Evolutionary conservation across 2,329 filamentous ascomycete genomes (phyloP).

Genomic region (Rhynchosporium graminicola): DNA sequence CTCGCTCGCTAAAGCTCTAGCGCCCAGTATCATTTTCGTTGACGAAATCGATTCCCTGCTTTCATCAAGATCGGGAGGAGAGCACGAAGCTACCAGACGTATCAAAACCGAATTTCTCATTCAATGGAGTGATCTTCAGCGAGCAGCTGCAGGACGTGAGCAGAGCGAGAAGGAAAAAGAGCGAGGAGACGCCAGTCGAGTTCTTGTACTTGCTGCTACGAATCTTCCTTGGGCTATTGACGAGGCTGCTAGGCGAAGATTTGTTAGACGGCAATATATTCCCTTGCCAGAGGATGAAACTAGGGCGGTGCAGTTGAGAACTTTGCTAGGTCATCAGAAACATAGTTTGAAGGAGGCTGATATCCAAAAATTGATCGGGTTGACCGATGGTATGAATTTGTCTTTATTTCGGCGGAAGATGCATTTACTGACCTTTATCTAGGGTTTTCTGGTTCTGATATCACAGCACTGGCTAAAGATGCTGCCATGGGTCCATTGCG

Average conservation of each 20-base stretch:
- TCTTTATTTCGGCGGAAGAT: neutral
- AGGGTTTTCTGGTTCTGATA: constrained; percentile 98
- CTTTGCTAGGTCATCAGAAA: constrained; percentile 82
- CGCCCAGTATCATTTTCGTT: constrained; percentile 96
- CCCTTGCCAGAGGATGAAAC: constrained; percentile 86
- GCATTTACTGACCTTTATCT: constrained; percentile 24
- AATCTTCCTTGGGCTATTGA: constrained; percentile 98
- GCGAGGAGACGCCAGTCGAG: constrained; percentile 79
- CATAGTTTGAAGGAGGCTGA: constrained; percentile 64
- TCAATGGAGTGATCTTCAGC: constrained; percentile 92
- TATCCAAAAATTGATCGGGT: constrained; percentile 69
- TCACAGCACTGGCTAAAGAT: constrained; percentile 94
- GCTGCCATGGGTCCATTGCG: constrained; percentile 95
- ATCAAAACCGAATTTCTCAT: constrained; percentile 99
- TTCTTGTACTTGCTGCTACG: constrained; percentile 91
- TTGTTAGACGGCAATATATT: constrained; percentile 94
- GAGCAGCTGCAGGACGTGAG: constrained; percentile 85
- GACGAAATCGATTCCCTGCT: constrained; percentile 96
- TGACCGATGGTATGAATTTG: constrained; percentile 63
- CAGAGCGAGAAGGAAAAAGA: constrained; percentile 65
- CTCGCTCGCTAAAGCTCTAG: constrained; percentile 80
- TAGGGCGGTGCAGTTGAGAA: constrained; percentile 75
- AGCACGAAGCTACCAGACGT: constrained; percentile 88
- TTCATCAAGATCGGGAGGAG: constrained; percentile 79
- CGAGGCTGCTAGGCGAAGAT: constrained; percentile 86